phyloP scores from a whole-genome alignment of 2,329 filamentous ascomycete genomes.

The Aspergillus awamori region DNA sequence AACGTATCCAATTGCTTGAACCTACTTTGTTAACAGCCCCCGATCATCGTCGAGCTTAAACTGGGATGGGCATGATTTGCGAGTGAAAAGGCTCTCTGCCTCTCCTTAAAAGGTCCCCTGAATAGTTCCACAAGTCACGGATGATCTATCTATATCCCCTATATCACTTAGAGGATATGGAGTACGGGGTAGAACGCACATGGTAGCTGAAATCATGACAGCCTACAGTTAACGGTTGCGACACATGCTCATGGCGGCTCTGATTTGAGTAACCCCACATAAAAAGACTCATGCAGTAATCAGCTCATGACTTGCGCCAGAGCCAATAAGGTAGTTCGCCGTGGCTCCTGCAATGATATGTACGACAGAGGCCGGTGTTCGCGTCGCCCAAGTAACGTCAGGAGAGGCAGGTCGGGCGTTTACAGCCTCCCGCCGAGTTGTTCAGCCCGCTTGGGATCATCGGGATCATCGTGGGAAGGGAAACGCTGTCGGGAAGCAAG shows the following conservation, averaged over 20 bases:
- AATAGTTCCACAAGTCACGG: no score
- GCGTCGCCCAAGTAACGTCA: background rate
- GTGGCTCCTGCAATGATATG: background rate
- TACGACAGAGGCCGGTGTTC: background rate
- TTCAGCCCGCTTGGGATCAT: background rate
- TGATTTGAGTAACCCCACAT: background rate
- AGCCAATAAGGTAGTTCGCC: background rate
- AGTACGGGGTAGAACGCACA: no score
- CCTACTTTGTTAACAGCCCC: no score
- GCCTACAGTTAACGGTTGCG: no score
- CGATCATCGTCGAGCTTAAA: no score
- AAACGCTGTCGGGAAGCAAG: background rate
- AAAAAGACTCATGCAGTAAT: background rate
- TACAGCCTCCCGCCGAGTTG: background rate
- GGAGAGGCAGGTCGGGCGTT: background rate
- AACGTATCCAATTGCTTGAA: no score
- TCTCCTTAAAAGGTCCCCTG: no score
- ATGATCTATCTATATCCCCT: no score
- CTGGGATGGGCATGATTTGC: no score
- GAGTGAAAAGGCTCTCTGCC: no score
- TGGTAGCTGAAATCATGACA: no score
- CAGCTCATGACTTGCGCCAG: background rate
- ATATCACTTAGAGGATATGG: no score
- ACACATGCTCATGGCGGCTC: background rate
- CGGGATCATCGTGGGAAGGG: background rate